Conservation (phyloP, 768 basidiomycete species). For the Asterophora lycoperdoides region DNA sequence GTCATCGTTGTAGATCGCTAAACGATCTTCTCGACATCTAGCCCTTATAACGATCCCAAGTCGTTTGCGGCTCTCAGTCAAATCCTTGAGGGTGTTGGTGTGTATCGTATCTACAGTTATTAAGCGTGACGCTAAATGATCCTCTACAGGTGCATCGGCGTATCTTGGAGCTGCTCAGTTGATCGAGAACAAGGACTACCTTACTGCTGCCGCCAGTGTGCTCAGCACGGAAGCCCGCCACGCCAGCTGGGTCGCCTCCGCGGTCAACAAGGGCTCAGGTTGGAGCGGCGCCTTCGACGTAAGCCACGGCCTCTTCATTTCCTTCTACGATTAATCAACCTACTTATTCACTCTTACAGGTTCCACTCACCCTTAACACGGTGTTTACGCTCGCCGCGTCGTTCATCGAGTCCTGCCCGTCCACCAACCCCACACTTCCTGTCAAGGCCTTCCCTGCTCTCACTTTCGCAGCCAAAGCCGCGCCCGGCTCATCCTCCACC, state of each 20-base stretch:
- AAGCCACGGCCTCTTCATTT: slow-evolving; percentile 8
- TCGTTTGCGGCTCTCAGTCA: slow-evolving; percentile 49
- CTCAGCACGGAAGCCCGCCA: slow-evolving; percentile 59
- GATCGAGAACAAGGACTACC: slow-evolving; percentile 40
- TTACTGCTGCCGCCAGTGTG: slow-evolving; percentile 54
- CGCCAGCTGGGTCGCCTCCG: slow-evolving; percentile 48
- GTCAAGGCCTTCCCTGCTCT: slow-evolving; percentile 52
- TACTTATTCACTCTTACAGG: slow-evolving; percentile 16
- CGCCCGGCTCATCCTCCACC: slow-evolving; percentile 21
- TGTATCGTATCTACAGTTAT: slow-evolving; percentile 3
- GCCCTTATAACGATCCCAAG: slow-evolving; percentile 46
- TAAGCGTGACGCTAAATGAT: neutral
- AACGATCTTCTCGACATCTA: slow-evolving; percentile 10
- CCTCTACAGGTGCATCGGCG: slow-evolving; percentile 34
- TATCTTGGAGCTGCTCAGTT: slow-evolving; percentile 53
- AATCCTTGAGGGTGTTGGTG: slow-evolving; percentile 52
- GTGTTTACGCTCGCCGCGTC: slow-evolving; percentile 36
- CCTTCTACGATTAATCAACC: slow-evolving; percentile 14
- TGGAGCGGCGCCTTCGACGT: slow-evolving; percentile 55
- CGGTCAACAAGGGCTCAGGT: slow-evolving; percentile 36
- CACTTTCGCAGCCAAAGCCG: slow-evolving; percentile 23
- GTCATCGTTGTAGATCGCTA: neutral
- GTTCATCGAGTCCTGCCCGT: slow-evolving; percentile 54
- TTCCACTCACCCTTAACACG: slow-evolving; percentile 27
- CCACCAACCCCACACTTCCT: slow-evolving; percentile 47